phyloP scores from a whole-genome alignment of 176 grass and related monocot genomes.

The barley (Hordeum vulgare) region DNA sequence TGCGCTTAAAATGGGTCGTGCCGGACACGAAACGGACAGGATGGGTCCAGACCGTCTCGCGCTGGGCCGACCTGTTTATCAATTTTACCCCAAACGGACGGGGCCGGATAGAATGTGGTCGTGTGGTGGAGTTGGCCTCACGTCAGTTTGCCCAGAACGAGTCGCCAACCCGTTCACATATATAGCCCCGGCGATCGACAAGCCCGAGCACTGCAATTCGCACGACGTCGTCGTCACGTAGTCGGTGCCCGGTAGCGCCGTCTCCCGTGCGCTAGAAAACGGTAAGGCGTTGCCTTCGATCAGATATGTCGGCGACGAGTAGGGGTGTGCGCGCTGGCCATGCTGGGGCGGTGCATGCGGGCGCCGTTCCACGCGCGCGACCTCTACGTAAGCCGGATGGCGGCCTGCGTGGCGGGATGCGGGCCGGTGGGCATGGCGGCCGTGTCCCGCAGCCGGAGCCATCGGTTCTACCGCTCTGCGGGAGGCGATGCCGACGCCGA shows the following conservation, averaged over 20 bases:
- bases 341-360: constrained; percentile 31
- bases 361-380: constrained; percentile 48
- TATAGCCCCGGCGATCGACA: background rate
- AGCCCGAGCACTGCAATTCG: background rate
- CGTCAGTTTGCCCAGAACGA: background rate
- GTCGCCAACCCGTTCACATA: background rate
- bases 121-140: no score
- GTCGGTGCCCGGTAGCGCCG: background rate
- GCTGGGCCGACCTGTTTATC: no score
- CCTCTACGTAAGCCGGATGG: constrained; percentile 48
- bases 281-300: background rate
- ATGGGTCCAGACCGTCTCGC: no score
- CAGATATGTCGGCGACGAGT: constrained; percentile 10
- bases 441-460: constrained; percentile 41
- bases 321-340: constrained; percentile 25
- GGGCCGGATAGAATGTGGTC: no score
- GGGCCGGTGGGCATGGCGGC: constrained; percentile 21
- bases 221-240: background rate
- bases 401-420: constrained; percentile 9
- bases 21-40: no score
- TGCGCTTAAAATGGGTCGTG: no score
- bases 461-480: constrained; percentile 46
- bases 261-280: background rate
- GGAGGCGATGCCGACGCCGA: background rate
- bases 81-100: no score